A percentile compares a stretch with the other conserved stretches of the same genome.
Evolutionary conservation across 179 eudicot species (phyloP).

Genomic region (Drosera spatulata): DNA sequence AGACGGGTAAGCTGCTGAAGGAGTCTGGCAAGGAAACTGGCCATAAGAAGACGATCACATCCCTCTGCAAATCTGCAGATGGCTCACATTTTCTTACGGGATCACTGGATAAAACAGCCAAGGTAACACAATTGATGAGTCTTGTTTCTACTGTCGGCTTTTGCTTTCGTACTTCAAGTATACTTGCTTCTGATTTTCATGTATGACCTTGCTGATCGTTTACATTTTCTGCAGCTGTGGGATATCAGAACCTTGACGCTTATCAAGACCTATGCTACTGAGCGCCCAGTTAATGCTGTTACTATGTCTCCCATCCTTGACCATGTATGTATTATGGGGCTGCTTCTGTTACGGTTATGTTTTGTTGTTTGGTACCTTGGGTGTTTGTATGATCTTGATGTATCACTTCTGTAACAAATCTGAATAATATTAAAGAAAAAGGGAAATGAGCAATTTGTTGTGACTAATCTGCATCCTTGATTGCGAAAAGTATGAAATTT

Average conservation of each 20-base stretch:
- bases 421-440: no score
- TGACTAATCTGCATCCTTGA: no score
- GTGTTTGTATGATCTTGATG: no score
- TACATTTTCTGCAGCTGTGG: constrained; percentile 53
- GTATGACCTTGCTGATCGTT: no score
- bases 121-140: constrained; percentile 27
- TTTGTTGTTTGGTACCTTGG: background rate
- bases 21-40: constrained; percentile 29
- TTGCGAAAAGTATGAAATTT: no score
- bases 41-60: constrained; percentile 59
- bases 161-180: no score
- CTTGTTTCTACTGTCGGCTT: background rate
- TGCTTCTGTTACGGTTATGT: no score
- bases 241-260: constrained; percentile 65
- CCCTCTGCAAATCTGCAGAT: constrained; percentile 69
- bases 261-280: constrained; percentile 70
- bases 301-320: constrained; percentile 81
- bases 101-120: constrained; percentile 82
- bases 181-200: no score
- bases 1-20: constrained; percentile 64
- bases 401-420: no score
- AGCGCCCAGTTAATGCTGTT: constrained; percentile 84
- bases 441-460: no score
- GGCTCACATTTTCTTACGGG: constrained; percentile 84
- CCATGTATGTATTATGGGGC: constrained; percentile 49